Base-by-base conservation (phyloP, 2,329 filamentous ascomycete species). In the Fusarium coicis region DNA sequence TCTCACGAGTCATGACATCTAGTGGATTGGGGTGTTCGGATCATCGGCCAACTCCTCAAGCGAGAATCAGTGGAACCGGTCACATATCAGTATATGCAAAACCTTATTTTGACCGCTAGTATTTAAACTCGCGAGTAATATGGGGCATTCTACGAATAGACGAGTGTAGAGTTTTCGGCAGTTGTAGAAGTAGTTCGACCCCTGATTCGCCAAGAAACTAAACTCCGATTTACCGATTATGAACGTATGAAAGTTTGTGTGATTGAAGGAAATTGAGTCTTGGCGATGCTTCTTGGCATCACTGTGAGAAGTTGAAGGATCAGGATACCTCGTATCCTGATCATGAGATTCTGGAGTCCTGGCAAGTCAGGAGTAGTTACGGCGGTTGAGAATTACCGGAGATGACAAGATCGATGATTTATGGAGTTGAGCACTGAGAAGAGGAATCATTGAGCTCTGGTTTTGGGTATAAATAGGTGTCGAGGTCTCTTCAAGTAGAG, bases 201-300 rank as follows among this genome's bases (percentile, higher is more conserved):
- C 53, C 53, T 23, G 53, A 55, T 43, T 43, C 23, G 53, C 53
- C 53, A 55, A 55, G 53, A 15, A 19, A 44, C 21, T 10, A 32
- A 23, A 8, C 9, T 5, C 16, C 21, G 53, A 23, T 23, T 44
- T 55, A 23, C 37, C 28, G 21, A 32, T 2, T 1, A 8, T 2
- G 28, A n/a, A 19, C 23, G 7, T 12, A 3, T 19, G n/a, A 28
- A 26, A 14, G 2, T n/a, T 4, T 16, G 19, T 18, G 10, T 3
- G 7, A n/a, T 10, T 28, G 21, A 28, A 39, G 19, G 14, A 5
- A 10, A 15, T 1, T 21, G 32, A 10, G 18, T 21, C 50, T 53
- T 37, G 50, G 50, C 34, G 18, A 28, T 55, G 52, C 7, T 32
- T 44, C 53, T 44, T 34, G 53, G 53, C 26, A 55, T 44, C 26